Evolutionary conservation across 352 stramenopile species (phyloP).

Genomic region (Elongisporangium senticosum): DNA sequence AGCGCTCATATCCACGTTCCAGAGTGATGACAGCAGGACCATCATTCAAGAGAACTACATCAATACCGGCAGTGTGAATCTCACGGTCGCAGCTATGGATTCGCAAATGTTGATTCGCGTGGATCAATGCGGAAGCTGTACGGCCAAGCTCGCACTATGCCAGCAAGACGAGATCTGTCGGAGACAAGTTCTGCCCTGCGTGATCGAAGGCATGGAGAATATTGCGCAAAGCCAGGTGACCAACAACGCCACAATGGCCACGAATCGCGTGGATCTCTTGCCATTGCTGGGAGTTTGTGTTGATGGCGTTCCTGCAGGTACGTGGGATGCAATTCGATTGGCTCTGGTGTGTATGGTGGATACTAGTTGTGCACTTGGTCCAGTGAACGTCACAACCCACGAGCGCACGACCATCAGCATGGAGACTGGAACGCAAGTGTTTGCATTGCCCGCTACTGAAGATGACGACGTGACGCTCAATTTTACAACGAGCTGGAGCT

Average conservation of each 20-base stretch:
- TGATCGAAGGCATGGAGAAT: slow-evolving; percentile 8
- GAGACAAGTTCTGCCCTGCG: slow-evolving; percentile 7
- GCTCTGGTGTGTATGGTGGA: slow-evolving; percentile 8
- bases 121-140: slow-evolving; percentile 6
- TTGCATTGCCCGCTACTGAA: neutral
- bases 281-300: slow-evolving; percentile 7
- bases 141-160: slow-evolving; percentile 8
- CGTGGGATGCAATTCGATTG: slow-evolving; percentile 9
- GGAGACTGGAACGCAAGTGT: slow-evolving; percentile 9
- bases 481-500: slow-evolving; percentile 1
- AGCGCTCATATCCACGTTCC: neutral
- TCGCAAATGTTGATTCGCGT: neutral
- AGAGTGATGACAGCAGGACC: neutral
- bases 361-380: neutral
- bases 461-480: neutral
- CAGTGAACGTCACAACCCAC: neutral
- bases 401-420: slow-evolving; percentile 4
- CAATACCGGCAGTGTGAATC: neutral
- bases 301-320: neutral
- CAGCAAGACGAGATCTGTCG: slow-evolving; percentile 7
- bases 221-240: neutral
- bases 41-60: neutral
- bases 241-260: slow-evolving; percentile 3
- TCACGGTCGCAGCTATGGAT: neutral
- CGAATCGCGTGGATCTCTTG: slow-evolving; percentile 7